Percentiles rank a stretch among this genome's conserved stretches.
phyloP scores from a whole-genome alignment of 805 yeast genomes.

The Candida taoyuanica region DNA sequence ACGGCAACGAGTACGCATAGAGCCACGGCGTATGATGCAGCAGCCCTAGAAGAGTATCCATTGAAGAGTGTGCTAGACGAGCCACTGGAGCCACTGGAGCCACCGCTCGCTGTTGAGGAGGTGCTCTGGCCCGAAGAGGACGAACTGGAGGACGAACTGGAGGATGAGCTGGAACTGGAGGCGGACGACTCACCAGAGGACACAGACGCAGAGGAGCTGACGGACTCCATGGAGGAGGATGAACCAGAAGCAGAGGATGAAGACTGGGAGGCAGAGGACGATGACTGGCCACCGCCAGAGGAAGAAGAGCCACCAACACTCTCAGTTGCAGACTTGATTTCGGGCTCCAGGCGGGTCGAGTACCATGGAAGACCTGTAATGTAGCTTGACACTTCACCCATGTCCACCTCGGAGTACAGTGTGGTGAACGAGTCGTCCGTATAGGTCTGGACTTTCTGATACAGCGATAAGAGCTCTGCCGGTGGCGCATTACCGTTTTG shows the following conservation, averaged over 20 bases:
- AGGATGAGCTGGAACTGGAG: slow-evolving; percentile 1
- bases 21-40: slow-evolving; percentile 5
- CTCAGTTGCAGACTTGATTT: background rate
- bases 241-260: slow-evolving; percentile 1
- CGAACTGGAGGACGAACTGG: slow-evolving; percentile 4
- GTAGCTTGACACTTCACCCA: slow-evolving; percentile 11
- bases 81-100: background rate
- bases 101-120: background rate
- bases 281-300: background rate
- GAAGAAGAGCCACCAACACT: slow-evolving; percentile 2
- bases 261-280: background rate
- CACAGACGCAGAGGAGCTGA: background rate
- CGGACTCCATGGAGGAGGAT: background rate
- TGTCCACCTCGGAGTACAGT: slow-evolving; percentile 26
- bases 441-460: slow-evolving; percentile 28
- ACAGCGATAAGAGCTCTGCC: slow-evolving; percentile 26
- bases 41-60: slow-evolving; percentile 2
- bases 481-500: slow-evolving; percentile 25
- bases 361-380: slow-evolving; percentile 1
- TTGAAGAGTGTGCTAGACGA: no score
- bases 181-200: slow-evolving; percentile 5
- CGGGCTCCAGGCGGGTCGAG: background rate
- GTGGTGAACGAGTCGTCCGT: slow-evolving; percentile 32
- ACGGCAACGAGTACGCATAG: no score
- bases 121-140: slow-evolving; percentile 9